These are phyloP conservation scores for Chlamydomonas asymmetrica DNA, from an alignment of 139 green algal species.

Conservation along the genomic window DNA sequence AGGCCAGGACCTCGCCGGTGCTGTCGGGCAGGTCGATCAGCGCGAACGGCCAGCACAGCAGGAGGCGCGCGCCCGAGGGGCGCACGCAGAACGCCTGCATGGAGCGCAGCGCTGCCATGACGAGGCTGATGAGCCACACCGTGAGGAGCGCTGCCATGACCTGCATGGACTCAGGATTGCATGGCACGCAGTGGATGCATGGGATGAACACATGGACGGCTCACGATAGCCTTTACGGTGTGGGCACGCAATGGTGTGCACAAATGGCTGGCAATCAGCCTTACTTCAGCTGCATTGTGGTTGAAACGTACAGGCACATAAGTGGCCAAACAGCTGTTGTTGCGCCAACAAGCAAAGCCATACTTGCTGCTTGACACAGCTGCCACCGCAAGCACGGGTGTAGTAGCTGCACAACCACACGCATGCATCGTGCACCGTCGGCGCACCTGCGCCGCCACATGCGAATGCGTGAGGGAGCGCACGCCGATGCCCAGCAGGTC, in stretches of 20 bases:
- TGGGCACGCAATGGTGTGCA: too few species aligned
- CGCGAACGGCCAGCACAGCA: conserved; percentile 32
- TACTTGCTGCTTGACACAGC: background rate
- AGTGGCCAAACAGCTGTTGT: too few species aligned
- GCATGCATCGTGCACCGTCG: too few species aligned
- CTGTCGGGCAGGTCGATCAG: conserved; percentile 42
- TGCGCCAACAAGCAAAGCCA: background rate
- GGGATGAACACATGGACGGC: too few species aligned
- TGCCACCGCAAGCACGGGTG: background rate
- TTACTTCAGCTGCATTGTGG: too few species aligned
- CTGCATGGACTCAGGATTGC: too few species aligned
- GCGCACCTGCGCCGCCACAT: conserved; percentile 5
- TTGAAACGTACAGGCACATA: too few species aligned
- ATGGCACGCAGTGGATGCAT: too few species aligned
- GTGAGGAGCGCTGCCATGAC: conserved; percentile 13
- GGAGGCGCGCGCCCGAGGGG: background rate
- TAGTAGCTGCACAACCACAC: too few species aligned
- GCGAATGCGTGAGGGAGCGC: conserved; percentile 3
- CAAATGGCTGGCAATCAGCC: too few species aligned
- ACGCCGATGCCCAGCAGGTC: conserved; percentile 28
- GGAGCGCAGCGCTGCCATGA: conserved; percentile 4
- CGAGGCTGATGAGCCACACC: conserved; percentile 21
- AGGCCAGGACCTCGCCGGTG: conserved; percentile 34
- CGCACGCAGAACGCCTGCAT: conserved; percentile 8
- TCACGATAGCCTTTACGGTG: too few species aligned